Percentiles rank a stretch among this genome's conserved stretches.
phyloP scores from a whole-genome alignment of 345 rosid species.

The Gossypium sturtianum region DNA sequence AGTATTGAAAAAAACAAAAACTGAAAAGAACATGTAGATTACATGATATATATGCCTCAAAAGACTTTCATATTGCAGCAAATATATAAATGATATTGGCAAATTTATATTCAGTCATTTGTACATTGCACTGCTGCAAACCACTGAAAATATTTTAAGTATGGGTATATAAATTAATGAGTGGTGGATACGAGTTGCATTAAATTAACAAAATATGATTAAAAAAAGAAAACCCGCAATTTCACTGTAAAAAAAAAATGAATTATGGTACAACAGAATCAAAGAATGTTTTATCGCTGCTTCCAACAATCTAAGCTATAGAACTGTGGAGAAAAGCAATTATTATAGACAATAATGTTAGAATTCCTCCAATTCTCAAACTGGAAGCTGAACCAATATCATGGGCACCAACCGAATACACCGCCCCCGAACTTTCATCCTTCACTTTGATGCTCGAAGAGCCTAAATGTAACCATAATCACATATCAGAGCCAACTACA shows the following conservation, averaged over 20 bases:
- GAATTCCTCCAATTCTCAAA: conserved; percentile 14
- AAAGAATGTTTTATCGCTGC: conserved; percentile 24
- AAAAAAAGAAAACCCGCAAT: not conserved
- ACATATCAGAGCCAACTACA: not conserved
- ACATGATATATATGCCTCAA: too few species aligned
- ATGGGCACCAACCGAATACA: conserved; percentile 44
- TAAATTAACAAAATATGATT: conserved; percentile 3
- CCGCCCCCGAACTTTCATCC: conserved; percentile 42
- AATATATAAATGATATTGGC: too few species aligned
- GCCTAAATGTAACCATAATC: conserved; percentile 37
- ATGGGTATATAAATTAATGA: not conserved
- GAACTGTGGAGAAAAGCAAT: conserved; percentile 31
- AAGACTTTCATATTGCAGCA: not conserved
- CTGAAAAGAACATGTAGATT: too few species aligned
- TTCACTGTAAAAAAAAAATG: not conserved
- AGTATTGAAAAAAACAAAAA: too few species aligned
- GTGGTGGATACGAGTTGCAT: not conserved
- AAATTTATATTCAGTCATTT: not conserved
- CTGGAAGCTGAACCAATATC: conserved; percentile 39
- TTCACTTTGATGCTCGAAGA: conserved; percentile 66
- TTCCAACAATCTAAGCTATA: conserved; percentile 19
- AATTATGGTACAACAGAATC: conserved; percentile 24
- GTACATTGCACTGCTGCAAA: not conserved
- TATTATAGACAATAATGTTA: conserved; percentile 28
- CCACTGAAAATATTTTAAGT: not conserved